A percentile compares a stretch with the other conserved stretches of the same genome.
These are phyloP conservation scores for Hyphodiscus sp. DNA, from an alignment of 2,329 filamentous ascomycete genomes.

Conservation along the genomic window DNA sequence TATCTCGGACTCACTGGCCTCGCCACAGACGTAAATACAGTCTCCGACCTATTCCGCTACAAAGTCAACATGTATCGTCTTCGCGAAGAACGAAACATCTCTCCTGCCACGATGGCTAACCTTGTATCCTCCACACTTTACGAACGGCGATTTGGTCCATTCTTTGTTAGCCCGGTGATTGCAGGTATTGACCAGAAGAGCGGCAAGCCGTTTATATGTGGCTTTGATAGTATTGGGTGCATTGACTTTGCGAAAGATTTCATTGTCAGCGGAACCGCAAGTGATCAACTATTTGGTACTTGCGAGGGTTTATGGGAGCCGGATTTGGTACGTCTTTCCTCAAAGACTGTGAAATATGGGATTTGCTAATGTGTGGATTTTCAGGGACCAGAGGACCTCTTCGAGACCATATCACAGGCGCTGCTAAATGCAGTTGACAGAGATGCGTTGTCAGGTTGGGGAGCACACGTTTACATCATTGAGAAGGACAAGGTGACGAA, in stretches of 20 bases:
- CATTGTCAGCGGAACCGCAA: conserved; percentile 93
- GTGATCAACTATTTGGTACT: conserved; percentile 97
- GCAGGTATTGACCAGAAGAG: conserved; percentile 93
- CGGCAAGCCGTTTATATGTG: conserved; percentile 94
- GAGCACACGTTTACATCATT: conserved; percentile 98
- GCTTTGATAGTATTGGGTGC: conserved; percentile 97
- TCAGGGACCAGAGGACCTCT: conserved; percentile 85
- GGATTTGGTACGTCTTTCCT: conserved; percentile 60
- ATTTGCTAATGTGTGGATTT: conserved; percentile 4
- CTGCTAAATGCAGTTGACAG: conserved; percentile 93
- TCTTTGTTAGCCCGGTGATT: conserved; percentile 91
- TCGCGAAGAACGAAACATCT: conserved; percentile 94
- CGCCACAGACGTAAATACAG: conserved; percentile 90
- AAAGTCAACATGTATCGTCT: conserved; percentile 99
- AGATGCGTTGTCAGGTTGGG: conserved; percentile 96
- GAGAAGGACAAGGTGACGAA: conserved; percentile 99
- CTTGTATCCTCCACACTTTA: conserved; percentile 87
- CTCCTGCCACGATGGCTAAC: conserved; percentile 92
- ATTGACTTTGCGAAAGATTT: conserved; percentile 99
- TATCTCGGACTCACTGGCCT: conserved; percentile 95
- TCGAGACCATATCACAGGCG: conserved; percentile 96
- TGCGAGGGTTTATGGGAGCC: conserved; percentile 98
- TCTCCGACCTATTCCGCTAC: conserved; percentile 96
- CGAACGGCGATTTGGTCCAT: conserved; percentile 92
- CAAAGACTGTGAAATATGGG: neutral